Percentiles rank a stretch among this genome's conserved stretches.
Evolutionary conservation across 2,329 filamentous ascomycete species (phyloP).

Genomic region (Beauveria bassiana): DNA sequence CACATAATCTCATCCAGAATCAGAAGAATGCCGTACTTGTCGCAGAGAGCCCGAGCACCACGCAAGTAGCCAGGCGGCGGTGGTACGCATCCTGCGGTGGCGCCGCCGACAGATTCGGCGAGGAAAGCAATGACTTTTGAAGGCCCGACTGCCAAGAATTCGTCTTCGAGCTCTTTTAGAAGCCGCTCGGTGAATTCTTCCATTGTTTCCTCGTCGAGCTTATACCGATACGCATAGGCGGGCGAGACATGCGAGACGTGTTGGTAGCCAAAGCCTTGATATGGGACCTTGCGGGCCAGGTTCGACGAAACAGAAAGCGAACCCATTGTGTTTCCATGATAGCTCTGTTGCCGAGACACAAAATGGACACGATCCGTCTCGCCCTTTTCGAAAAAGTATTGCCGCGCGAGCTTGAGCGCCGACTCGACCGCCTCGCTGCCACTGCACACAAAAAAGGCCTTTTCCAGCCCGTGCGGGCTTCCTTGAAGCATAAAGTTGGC

Average conservation of each 20-base stretch:
- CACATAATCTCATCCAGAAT: slow-evolving; percentile 62
- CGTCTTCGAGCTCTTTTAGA: slow-evolving; percentile 36
- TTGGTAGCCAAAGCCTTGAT: slow-evolving; percentile 19
- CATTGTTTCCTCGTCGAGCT: slow-evolving; percentile 25
- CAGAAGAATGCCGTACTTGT: slow-evolving; percentile 46
- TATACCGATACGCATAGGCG: slow-evolving; percentile 17
- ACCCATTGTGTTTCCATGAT: slow-evolving; percentile 44
- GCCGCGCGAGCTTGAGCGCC: slow-evolving; percentile 38
- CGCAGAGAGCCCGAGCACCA: slow-evolving; percentile 45
- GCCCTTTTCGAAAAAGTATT: slow-evolving; percentile 37
- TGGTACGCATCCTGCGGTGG: slow-evolving; percentile 43
- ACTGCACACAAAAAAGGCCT: slow-evolving; percentile 19
- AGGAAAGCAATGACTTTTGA: slow-evolving; percentile 40
- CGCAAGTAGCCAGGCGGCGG: slow-evolving; percentile 45
- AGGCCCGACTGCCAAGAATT: slow-evolving; percentile 38
- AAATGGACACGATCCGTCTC: slow-evolving; percentile 30
- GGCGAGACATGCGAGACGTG: slow-evolving; percentile 22
- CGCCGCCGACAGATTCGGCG: slow-evolving; percentile 41
- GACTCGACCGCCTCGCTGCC: slow-evolving; percentile 35
- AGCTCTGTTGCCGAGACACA: slow-evolving; percentile 36
- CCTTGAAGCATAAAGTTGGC: slow-evolving; percentile 20
- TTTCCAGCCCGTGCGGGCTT: slow-evolving; percentile 17
- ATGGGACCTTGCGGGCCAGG: slow-evolving; percentile 20
- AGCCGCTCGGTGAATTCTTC: slow-evolving; percentile 33
- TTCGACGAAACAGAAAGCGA: slow-evolving; percentile 32